Conservation (phyloP, 2,329 filamentous ascomycete species). For the Penicillium brevicompactum region DNA sequence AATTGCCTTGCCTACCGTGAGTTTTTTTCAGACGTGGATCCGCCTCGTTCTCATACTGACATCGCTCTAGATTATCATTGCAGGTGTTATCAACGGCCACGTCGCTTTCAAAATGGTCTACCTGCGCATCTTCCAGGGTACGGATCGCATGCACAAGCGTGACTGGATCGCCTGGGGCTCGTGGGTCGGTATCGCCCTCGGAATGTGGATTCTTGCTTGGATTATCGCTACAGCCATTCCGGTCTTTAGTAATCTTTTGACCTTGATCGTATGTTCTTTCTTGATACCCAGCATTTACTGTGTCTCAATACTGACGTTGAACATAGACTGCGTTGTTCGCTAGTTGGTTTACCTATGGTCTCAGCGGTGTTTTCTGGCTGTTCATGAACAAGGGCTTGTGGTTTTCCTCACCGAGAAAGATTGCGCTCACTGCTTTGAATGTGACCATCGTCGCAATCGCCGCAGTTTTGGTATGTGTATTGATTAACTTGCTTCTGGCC, state of each 20-base stretch:
- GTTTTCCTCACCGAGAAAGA: conserved; percentile 35
- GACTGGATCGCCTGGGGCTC: conserved; percentile 54
- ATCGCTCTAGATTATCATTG: conserved; percentile 59
- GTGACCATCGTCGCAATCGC: conserved; percentile 26
- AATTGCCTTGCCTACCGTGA: conserved; percentile 64
- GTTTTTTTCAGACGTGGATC: conserved; percentile 7
- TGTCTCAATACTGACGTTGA: conserved; percentile 6
- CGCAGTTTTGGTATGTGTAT: conserved; percentile 13
- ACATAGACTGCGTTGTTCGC: conserved; percentile 59
- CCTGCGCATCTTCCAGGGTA: conserved; percentile 62
- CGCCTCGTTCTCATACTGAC: background rate
- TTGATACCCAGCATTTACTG: background rate
- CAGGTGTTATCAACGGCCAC: conserved; percentile 70
- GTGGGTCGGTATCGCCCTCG: conserved; percentile 61
- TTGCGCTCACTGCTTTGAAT: conserved; percentile 30
- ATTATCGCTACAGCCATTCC: conserved; percentile 71
- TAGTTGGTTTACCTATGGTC: conserved; percentile 64
- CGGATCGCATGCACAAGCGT: conserved; percentile 56
- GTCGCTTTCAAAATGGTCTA: conserved; percentile 69
- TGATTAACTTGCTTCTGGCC: background rate
- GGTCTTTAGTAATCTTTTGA: conserved; percentile 68
- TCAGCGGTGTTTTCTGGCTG: conserved; percentile 43
- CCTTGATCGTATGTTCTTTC: conserved; percentile 51
- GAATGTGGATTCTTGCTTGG: conserved; percentile 64
- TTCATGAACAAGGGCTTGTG: conserved; percentile 38